Conservation (phyloP, 2,329 filamentous ascomycete genomes). For the Clonostachys chloroleuca region DNA sequence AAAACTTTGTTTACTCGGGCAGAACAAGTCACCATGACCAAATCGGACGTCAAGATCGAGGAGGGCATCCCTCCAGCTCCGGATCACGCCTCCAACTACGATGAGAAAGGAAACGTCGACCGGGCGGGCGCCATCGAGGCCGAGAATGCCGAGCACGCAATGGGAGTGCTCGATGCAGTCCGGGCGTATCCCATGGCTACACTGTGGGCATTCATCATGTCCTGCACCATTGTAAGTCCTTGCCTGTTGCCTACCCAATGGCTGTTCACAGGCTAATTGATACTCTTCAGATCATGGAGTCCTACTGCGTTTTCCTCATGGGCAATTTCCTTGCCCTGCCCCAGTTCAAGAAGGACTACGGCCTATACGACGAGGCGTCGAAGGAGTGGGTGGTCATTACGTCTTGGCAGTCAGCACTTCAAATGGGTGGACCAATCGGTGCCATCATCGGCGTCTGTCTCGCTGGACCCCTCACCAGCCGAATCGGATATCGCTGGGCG, state of each 20-base stretch:
- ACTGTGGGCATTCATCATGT: conserved; percentile 43
- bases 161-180: conserved; percentile 29
- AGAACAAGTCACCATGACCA: too few species aligned
- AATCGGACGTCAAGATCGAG: too few species aligned
- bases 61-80: not conserved
- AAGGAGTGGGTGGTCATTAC: conserved; percentile 14
- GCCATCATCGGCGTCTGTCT: conserved; percentile 27
- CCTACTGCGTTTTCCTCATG: conserved; percentile 39
- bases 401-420: conserved; percentile 20
- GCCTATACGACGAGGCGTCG: conserved; percentile 13
- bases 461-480: conserved; percentile 28
- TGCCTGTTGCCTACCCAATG: not conserved
- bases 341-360: conserved; percentile 29
- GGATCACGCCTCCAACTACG: conserved; percentile 1
- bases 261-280: not conserved
- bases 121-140: conserved; percentile 8
- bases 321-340: conserved; percentile 24
- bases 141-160: conserved; percentile 36
- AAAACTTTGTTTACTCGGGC: too few species aligned
- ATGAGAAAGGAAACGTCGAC: conserved; percentile 1
- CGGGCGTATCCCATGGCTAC: conserved; percentile 36
- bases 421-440: conserved; percentile 23
- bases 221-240: conserved; percentile 41
- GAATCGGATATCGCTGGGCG: conserved; percentile 28
- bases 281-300: conserved; percentile 38